Conservation (phyloP, 1,284 basidiomycete species). For the Volvariella volvacea region DNA sequence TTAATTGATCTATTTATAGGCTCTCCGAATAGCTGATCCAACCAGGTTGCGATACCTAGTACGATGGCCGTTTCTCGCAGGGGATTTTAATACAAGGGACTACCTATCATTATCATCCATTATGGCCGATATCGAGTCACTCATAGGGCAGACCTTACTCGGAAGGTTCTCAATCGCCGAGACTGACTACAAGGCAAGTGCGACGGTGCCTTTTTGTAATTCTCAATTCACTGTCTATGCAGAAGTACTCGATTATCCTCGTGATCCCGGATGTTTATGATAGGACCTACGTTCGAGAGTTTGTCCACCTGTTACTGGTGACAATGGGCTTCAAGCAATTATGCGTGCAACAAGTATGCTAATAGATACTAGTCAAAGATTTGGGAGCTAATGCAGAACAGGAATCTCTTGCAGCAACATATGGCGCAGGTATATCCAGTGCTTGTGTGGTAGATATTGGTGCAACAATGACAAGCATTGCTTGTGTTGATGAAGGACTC, state of each 20-base stretch:
- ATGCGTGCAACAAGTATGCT: constrained; percentile 75
- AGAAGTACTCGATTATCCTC: constrained; percentile 86
- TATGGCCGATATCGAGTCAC: constrained; percentile 71
- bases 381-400: constrained; percentile 20
- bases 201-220: not conserved
- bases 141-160: constrained; percentile 56
- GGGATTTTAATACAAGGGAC: constrained; percentile 74
- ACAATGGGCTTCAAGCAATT: constrained; percentile 90
- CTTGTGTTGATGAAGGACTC: constrained; percentile 94
- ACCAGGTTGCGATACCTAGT: constrained; percentile 59
- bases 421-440: constrained; percentile 90
- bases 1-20: constrained; percentile 35
- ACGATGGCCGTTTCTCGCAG: constrained; percentile 73
- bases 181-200: constrained; percentile 55
- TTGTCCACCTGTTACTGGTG: constrained; percentile 71
- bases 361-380: not conserved
- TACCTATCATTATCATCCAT: constrained; percentile 67
- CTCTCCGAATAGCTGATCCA: constrained; percentile 67
- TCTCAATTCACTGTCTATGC: not conserved
- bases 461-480: constrained; percentile 76
- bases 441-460: constrained; percentile 97
- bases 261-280: constrained; percentile 94
- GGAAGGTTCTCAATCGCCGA: constrained; percentile 57
- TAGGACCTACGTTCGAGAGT: constrained; percentile 74
- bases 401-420: constrained; percentile 92